A percentile compares a stretch with the other conserved stretches of the same genome.
Evolutionary conservation across 441 rosid species (phyloP).

Genomic region (Macaranga tanarius): DNA sequence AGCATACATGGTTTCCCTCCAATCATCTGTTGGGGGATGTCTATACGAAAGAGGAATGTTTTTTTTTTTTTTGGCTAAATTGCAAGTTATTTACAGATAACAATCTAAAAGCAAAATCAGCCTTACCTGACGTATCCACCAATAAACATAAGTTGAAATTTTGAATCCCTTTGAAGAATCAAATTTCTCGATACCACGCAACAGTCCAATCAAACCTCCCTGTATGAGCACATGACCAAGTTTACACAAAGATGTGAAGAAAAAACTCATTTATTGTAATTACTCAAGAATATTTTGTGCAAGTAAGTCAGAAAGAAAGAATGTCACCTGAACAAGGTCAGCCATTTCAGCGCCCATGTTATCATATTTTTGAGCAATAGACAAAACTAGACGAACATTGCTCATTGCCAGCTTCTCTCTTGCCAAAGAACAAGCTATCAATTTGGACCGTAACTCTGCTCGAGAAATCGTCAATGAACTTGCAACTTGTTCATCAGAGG

Average conservation of each 20-base stretch:
- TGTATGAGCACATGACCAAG: conserved; percentile 25
- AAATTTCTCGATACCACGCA: conserved; percentile 93
- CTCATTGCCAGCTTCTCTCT: conserved; percentile 94
- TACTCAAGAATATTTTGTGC: not conserved
- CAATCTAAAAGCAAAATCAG: conserved; percentile 12
- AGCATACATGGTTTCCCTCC: not conserved
- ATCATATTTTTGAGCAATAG: conserved; percentile 86
- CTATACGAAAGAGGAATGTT: not conserved
- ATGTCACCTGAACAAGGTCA: conserved; percentile 90
- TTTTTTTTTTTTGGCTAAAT: not conserved
- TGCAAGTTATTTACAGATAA: not conserved
- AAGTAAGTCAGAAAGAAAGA: conserved; percentile 20
- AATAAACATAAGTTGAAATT: conserved; percentile 94
- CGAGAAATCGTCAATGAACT: conserved; percentile 72
- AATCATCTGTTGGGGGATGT: not conserved
- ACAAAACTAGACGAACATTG: conserved; percentile 94
- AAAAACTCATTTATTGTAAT: not conserved
- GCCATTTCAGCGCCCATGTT: conserved; percentile 92
- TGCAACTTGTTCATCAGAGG: conserved; percentile 85
- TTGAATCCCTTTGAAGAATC: conserved; percentile 94
- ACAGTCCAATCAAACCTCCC: conserved; percentile 93
- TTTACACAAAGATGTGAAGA: not conserved
- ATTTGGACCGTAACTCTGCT: conserved; percentile 57
- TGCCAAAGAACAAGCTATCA: conserved; percentile 72
- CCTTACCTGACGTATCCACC: conserved; percentile 98